A percentile compares a stretch with the other conserved stretches of the same genome.
Evolutionary conservation across 441 rosid genomes (phyloP).

Genomic region (Pelargonium hybrid): DNA sequence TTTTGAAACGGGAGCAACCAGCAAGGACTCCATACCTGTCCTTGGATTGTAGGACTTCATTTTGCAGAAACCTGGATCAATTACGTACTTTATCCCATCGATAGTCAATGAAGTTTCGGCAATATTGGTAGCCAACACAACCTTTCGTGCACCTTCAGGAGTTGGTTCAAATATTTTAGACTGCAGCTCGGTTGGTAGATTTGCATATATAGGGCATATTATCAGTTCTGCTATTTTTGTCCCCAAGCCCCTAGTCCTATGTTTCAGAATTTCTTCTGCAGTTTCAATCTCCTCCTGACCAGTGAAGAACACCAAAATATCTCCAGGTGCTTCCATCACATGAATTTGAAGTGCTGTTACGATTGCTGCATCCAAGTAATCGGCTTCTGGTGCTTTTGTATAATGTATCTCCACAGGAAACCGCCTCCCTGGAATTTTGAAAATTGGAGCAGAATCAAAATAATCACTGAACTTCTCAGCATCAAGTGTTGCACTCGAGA

Average conservation of each 20-base stretch:
- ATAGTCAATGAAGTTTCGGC: conserved; percentile 98
- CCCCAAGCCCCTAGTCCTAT: conserved; percentile 76
- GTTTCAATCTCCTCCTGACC: conserved; percentile 98
- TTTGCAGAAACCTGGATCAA: conserved; percentile 95
- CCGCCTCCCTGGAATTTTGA: conserved; percentile 90
- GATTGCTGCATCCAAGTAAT: conserved; percentile 87
- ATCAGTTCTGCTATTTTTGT: conserved; percentile 85
- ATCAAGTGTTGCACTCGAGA: conserved; percentile 98
- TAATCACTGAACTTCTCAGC: conserved; percentile 94
- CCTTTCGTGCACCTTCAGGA: conserved; percentile 93
- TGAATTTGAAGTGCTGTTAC: conserved; percentile 84
- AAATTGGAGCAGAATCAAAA: conserved; percentile 90
- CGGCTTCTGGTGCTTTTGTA: conserved; percentile 92
- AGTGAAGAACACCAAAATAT: conserved; percentile 79
- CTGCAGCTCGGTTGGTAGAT: conserved; percentile 92
- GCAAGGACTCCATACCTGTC: conserved; percentile 96
- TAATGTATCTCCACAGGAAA: conserved; percentile 91
- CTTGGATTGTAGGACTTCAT: conserved; percentile 95
- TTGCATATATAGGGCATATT: conserved; percentile 91
- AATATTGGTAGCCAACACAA: conserved; percentile 88
- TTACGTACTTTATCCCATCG: conserved; percentile 85
- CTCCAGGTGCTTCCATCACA: conserved; percentile 73
- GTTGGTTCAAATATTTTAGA: conserved; percentile 92
- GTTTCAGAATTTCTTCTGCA: conserved; percentile 90
- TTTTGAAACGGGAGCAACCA: conserved; percentile 82